Evolutionary conservation across 2,329 filamentous ascomycete genomes (phyloP), one percentile per base, ranked within the genome.

Genomic region (Aspergillus unguis): DNA sequence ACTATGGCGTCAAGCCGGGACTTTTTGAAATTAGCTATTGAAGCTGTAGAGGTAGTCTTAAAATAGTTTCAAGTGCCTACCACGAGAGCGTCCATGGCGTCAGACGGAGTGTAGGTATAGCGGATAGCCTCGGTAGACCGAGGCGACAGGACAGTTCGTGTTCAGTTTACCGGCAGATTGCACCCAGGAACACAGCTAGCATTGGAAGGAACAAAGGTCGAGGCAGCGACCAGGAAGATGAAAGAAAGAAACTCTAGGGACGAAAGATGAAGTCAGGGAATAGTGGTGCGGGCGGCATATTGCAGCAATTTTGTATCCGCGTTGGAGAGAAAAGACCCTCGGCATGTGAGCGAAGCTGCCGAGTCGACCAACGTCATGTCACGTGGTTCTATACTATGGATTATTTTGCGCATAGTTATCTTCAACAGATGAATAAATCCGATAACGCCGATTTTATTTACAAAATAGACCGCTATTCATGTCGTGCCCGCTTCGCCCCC

Each of bases 1-100:
- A 92, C 79, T 52, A 96, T 80, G 62, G 82, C 81, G 76, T 95
- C 90, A 62, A 92, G 75, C 56, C 81, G 79, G 62, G 80, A 78
- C 88, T 92, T 65, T 23, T 2, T 33, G 11, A 4, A 10, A 35
- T 54, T 43, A 54, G 46, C 31, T 11, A 7, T 36, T 17, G 17
- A 1, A 17, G 17, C 17, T 17, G 17, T 17, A 17, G 17, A 17
- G 17, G 17, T 25, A 11, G 10, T 49, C 52, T 44, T 32, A 36
- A 17, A 42, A 17, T 48, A 33, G 6, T 44, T 42, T 48, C 50
- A 26, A 40, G 11, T 38, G 26, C 59, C 57, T 62, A 71, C 69
- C 57, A 71, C 49, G 37, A 72, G 60, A 31, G 62, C 60, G 61
- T 72, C 68, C 69, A 72, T 72, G 50, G 57, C 60, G 58, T 60